A percentile compares a stretch with the other conserved stretches of the same genome.
Evolutionary conservation across 257 asterid genomes (phyloP).

Genomic region (Rehmannia glutinosa): DNA sequence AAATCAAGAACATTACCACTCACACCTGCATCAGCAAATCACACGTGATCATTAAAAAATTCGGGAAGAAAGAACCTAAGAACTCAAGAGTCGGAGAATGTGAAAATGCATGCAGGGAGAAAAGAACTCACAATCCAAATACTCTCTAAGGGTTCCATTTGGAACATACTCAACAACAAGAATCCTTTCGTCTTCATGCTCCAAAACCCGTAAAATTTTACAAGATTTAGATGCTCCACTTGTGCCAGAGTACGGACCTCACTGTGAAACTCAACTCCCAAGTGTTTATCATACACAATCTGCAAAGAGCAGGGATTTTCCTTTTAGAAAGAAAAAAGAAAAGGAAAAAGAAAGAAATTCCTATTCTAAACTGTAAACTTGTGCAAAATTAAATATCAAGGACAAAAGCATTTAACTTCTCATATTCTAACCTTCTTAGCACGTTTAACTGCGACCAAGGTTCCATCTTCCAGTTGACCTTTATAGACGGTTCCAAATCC

Average conservation of each 20-base stretch:
- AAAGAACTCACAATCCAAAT: constrained; percentile 79
- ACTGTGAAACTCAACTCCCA: constrained; percentile 63
- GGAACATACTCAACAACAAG: constrained; percentile 87
- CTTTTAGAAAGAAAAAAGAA: too few relatives aligned
- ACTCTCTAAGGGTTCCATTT: constrained; percentile 90
- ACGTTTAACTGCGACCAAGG: constrained; percentile 83
- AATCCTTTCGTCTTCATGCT: constrained; percentile 78
- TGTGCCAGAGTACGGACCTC: constrained; percentile 76
- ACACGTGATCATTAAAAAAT: not conserved
- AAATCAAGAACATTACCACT: constrained; percentile 62
- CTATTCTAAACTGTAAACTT: too few relatives aligned
- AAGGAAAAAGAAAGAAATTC: too few relatives aligned
- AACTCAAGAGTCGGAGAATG: too few relatives aligned
- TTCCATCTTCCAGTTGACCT: constrained; percentile 72
- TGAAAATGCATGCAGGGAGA: not conserved
- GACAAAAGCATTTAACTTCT: not conserved
- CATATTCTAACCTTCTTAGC: constrained; percentile 68
- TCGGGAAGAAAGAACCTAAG: too few relatives aligned
- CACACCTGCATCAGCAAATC: constrained; percentile 42
- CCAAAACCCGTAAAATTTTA: constrained; percentile 77
- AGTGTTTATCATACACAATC: constrained; percentile 63
- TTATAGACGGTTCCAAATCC: constrained; percentile 97
- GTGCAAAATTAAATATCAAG: not conserved
- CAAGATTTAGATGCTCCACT: constrained; percentile 84
- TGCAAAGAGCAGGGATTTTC: constrained; percentile 31